These are phyloP conservation scores for Bipolaris bicolor DNA, from an alignment of 2,329 filamentous ascomycete genomes.

Conservation along the genomic window DNA sequence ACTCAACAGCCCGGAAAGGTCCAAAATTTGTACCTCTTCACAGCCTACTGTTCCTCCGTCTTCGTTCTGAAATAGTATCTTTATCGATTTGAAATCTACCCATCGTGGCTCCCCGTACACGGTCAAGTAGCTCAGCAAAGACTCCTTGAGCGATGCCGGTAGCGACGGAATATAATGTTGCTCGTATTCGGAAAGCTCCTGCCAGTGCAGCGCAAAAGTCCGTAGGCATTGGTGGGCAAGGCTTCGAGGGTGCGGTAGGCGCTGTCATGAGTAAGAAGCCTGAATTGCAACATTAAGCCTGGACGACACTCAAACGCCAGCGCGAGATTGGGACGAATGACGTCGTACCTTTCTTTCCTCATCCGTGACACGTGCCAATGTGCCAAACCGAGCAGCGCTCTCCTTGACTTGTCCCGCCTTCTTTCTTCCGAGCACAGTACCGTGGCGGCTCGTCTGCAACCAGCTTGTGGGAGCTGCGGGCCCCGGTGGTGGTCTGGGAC, in stretches of 20 bases:
- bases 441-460: slow-evolving; percentile 46
- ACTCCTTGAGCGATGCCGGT: slow-evolving; percentile 58
- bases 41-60: slow-evolving; percentile 45
- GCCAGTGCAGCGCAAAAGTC: slow-evolving; percentile 62
- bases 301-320: slow-evolving; percentile 5
- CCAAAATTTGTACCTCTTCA: slow-evolving; percentile 57
- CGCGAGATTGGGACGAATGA: neutral
- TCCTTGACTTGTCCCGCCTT: slow-evolving; percentile 19
- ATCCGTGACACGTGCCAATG: slow-evolving; percentile 33
- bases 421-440: slow-evolving; percentile 25
- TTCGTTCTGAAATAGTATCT: slow-evolving; percentile 56
- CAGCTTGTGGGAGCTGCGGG: slow-evolving; percentile 57
- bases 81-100: slow-evolving; percentile 54
- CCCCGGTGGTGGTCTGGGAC: slow-evolving; percentile 48
- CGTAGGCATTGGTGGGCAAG: slow-evolving; percentile 60
- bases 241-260: slow-evolving; percentile 44
- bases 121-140: slow-evolving; percentile 63
- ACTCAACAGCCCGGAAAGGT: slow-evolving; percentile 60
- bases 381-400: slow-evolving; percentile 27
- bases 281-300: slow-evolving; percentile 21
- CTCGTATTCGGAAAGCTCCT: slow-evolving; percentile 63
- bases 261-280: slow-evolving; percentile 38
- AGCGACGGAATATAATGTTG: slow-evolving; percentile 60
- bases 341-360: slow-evolving; percentile 36
- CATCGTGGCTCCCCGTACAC: slow-evolving; percentile 54